These are phyloP conservation scores for Solanum appendiculatum DNA, from an alignment of 257 asterid genomes.

Conservation along the genomic window DNA sequence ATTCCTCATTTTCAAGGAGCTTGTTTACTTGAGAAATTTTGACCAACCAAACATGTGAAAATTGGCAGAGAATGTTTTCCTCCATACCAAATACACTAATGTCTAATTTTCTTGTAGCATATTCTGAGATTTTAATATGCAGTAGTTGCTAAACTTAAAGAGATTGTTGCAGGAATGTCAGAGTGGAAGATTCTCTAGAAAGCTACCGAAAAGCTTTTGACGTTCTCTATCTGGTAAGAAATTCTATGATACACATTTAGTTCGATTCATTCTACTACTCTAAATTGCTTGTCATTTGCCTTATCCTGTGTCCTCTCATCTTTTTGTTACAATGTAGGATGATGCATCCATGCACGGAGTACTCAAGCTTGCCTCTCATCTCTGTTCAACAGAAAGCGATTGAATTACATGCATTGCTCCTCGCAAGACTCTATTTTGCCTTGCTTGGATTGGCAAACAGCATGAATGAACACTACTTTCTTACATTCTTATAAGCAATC, in stretches of 20 bases:
- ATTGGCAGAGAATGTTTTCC: no score
- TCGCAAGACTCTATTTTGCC: not conserved
- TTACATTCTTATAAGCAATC: not conserved
- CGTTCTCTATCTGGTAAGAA: slow-evolving; percentile 68
- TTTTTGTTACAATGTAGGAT: slow-evolving; percentile 29
- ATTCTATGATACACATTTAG: not conserved
- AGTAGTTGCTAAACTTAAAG: not conserved
- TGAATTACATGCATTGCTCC: not conserved
- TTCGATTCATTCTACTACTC: not conserved
- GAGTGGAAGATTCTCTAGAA: slow-evolving; percentile 58
- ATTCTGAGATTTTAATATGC: not conserved
- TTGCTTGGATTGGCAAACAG: not conserved
- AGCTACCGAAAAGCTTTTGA: slow-evolving; percentile 65
- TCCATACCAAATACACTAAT: no score
- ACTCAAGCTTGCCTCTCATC: slow-evolving; percentile 63
- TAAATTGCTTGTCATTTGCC: not conserved
- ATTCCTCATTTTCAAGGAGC: no score
- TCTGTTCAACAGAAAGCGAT: slow-evolving; percentile 39
- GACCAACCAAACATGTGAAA: no score
- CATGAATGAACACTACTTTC: not conserved
- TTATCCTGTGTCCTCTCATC: not conserved
- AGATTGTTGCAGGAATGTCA: slow-evolving; percentile 58
- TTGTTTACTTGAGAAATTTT: no score
- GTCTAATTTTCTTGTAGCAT: not conserved
- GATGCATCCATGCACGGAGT: slow-evolving; percentile 81